Percentiles rank a stretch among this genome's conserved stretches.
Evolutionary conservation across 2,329 filamentous ascomycete genomes (phyloP).

Genomic region (Graphiopsis chlorocephala): DNA sequence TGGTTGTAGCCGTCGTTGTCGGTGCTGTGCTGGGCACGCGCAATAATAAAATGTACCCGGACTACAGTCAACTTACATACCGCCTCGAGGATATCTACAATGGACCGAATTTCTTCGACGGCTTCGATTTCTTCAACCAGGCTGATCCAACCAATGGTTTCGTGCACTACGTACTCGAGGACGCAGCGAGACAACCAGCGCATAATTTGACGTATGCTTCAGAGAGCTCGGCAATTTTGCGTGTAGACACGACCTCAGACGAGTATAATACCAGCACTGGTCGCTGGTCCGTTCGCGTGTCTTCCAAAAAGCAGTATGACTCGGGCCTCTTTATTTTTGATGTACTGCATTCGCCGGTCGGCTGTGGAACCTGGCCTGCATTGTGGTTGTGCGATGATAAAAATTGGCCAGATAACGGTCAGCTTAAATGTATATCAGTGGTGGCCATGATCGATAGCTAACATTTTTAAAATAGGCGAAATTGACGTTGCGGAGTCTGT

Average conservation of each 20-base stretch:
- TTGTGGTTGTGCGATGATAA: constrained; percentile 44
- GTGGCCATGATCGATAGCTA: not conserved
- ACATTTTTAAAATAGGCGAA: constrained; percentile 19
- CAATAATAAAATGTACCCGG: constrained; percentile 24
- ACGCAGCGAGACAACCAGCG: constrained; percentile 17
- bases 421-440: not conserved
- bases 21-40: constrained; percentile 28
- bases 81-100: constrained; percentile 35
- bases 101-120: constrained; percentile 48
- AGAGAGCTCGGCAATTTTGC: constrained; percentile 26
- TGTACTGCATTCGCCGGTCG: constrained; percentile 34
- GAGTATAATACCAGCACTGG: constrained; percentile 27
- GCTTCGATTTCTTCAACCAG: constrained; percentile 50
- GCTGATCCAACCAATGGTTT: constrained; percentile 51
- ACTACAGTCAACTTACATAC: constrained; percentile 30
- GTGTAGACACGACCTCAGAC: constrained; percentile 26
- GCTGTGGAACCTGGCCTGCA: constrained; percentile 40
- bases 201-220: constrained; percentile 34
- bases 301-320: constrained; percentile 37
- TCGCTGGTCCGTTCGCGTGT: constrained; percentile 35
- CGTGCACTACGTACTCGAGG: constrained; percentile 45
- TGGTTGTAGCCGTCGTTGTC: constrained; percentile 26
- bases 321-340: constrained; percentile 39
- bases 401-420: constrained; percentile 34
- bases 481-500: constrained; percentile 37